Conservation (phyloP, 352 stramenopile genomes). For the Detonula confervacea region DNA sequence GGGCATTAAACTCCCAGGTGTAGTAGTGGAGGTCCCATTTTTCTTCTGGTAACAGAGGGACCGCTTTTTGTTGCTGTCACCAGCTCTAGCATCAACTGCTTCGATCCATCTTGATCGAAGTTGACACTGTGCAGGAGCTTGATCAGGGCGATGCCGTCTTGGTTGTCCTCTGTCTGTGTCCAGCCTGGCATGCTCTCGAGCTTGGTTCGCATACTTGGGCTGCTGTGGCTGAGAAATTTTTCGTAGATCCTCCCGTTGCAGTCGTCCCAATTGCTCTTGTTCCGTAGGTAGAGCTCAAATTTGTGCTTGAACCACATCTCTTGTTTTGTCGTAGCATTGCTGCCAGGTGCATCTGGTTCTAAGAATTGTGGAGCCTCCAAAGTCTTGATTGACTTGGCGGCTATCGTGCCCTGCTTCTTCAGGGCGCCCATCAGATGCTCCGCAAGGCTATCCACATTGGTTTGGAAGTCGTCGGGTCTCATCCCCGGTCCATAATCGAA, state of each 20-base stretch:
- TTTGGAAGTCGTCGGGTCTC: not conserved
- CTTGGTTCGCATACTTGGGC: not conserved
- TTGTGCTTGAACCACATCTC: not conserved
- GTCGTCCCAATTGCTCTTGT: not conserved
- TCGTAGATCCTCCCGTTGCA: not conserved
- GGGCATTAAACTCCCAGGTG: not conserved
- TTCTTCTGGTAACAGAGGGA: not conserved
- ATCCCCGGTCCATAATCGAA: not conserved
- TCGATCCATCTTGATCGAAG: not conserved
- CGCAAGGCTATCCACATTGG: not conserved
- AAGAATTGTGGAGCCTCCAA: not conserved
- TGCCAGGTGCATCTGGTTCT: not conserved
- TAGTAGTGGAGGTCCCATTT: not conserved
- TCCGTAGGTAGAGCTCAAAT: not conserved
- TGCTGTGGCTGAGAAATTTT: not conserved
- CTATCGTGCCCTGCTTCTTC: not conserved
- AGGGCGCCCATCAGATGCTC: not conserved
- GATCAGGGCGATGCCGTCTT: not conserved
- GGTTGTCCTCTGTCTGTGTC: not conserved
- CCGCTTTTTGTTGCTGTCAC: not conserved
- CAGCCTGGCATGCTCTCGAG: not conserved
- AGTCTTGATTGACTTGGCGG: not conserved
- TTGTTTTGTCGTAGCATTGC: not conserved
- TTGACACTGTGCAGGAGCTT: not conserved
- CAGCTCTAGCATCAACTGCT: not conserved